Evolutionary conservation across 2,329 filamentous ascomycete species (phyloP).

Genomic region (Colletotrichum sp.): DNA sequence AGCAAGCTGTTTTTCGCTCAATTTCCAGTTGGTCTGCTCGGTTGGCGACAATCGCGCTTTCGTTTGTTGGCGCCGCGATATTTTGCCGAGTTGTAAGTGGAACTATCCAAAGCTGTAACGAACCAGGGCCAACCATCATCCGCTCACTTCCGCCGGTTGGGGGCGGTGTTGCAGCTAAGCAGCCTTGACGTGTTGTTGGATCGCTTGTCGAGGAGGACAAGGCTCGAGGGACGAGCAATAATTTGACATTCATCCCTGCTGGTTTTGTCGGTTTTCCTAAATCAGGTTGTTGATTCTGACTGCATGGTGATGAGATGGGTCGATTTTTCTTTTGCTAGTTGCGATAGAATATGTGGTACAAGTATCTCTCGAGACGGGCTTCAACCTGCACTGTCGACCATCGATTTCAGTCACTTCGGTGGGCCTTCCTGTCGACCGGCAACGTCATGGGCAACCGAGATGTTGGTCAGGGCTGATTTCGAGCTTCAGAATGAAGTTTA

Average conservation of each 20-base stretch:
- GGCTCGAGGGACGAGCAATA: background rate
- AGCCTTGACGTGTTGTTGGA: background rate
- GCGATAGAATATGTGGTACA: background rate
- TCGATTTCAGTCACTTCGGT: background rate
- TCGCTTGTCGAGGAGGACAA: background rate
- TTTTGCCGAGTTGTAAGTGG: conserved; percentile 2
- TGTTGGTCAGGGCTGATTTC: background rate
- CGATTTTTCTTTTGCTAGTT: background rate
- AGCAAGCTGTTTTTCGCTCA: background rate
- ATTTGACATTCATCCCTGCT: background rate
- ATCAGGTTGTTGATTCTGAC: background rate
- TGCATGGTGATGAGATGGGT: conserved; percentile 5
- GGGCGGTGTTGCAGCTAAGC: background rate
- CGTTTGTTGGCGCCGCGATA: conserved; percentile 2
- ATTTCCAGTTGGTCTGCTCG: background rate
- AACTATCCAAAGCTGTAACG: background rate
- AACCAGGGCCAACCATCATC: background rate
- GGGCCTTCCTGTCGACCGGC: too few relatives aligned
- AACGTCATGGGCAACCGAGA: background rate
- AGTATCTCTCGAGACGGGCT: background rate
- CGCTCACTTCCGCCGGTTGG: background rate
- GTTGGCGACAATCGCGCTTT: conserved; percentile 5
- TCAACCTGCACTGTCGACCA: background rate
- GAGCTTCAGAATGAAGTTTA: background rate
- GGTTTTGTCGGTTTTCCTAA: background rate